Percentiles rank a stretch among this genome's conserved stretches.
phyloP scores from a whole-genome alignment of 495 filamentous ascomycete genomes.

The Aspergillus bertholletiae region DNA sequence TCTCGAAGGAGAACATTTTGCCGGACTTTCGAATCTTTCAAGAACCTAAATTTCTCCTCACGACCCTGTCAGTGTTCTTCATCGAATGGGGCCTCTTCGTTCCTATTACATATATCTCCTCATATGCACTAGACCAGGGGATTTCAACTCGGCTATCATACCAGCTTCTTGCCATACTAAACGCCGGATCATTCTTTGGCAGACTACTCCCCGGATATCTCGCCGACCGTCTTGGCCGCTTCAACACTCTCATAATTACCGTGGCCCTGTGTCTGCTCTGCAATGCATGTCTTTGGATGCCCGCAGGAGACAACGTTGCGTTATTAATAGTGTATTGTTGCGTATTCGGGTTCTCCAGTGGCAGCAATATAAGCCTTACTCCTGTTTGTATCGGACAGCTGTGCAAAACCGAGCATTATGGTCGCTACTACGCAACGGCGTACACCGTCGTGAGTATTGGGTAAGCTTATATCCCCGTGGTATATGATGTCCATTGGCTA shows the following conservation, averaged over 20 bases:
- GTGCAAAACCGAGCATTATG: conserved; percentile 82
- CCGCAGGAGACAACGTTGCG: conserved; percentile 50
- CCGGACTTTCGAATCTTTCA: conserved; percentile 52
- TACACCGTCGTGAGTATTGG: conserved; percentile 90
- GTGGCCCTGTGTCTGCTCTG: conserved; percentile 62
- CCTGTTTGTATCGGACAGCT: conserved; percentile 90
- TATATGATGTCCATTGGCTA: too few species aligned
- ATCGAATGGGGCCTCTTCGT: conserved; percentile 54
- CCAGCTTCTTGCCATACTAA: conserved; percentile 63
- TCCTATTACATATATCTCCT: conserved; percentile 51
- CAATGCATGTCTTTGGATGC: conserved; percentile 80
- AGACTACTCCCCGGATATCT: conserved; percentile 61
- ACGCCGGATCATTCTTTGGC: conserved; percentile 68
- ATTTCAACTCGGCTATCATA: conserved; percentile 47
- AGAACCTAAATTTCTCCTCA: conserved; percentile 48
- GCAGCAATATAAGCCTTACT: conserved; percentile 78
- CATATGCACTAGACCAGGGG: conserved; percentile 47
- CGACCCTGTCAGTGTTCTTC: conserved; percentile 56
- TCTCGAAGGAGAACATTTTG: conserved; percentile 43
- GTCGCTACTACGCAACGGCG: conserved; percentile 78
- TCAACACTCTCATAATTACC: conserved; percentile 60
- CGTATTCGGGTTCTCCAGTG: conserved; percentile 81
- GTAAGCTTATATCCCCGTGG: conserved; percentile 26
- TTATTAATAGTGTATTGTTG: conserved; percentile 69
- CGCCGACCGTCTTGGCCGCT: conserved; percentile 56